Evolutionary conservation across 306 rosid genomes (phyloP), one percentile per base, ranked within the genome.

Genomic region (Gillenia trifoliata): DNA sequence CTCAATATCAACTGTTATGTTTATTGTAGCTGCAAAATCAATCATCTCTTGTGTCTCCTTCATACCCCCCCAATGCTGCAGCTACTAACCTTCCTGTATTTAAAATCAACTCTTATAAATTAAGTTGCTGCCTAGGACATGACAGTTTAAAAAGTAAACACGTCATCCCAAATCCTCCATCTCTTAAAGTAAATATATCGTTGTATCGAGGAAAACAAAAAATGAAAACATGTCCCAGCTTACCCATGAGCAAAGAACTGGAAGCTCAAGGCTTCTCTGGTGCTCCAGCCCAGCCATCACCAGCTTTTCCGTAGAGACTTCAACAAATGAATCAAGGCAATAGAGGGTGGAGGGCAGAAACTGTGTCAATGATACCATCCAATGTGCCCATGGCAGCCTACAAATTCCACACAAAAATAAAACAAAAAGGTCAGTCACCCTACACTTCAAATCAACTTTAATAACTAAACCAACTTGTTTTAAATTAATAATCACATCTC

Each of bases 1-100:
- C 47, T 89, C 89, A 26, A 81, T 82, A 6, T 88, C 86, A 19
- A 89, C 86, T 29, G 83, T 84, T 22, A 89, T 76, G 19, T n/a
- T n/a, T n/a, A n/a, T 8, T 43, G 34, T 75, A 2, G 90, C 88
- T 5, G 90, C 86, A 70, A 84, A 86, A 66, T 86, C 88, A 19
- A 89, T 6, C 89, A 86, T 86, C 45, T 83, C 90, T 73, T 86
- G 93, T 4, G 36, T 71, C 19, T 71, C 75, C 25, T 71, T 36
- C 75, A 71, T 36, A 17, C n/a, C n/a, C 75, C 63, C 3, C 90
- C 89, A 25, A 72, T 75, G 36, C 0, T 0, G 66, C 88, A 31
- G 41, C 86, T 2, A 89, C 28, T 20, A 43, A 6, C 16, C 71
- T 64, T 22, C 78, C 71, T 74, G 71, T 5, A 5, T 50, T 50